Evolutionary conservation across 1,284 basidiomycete genomes (phyloP).

Genomic region (Ceratobasidium sp.): DNA sequence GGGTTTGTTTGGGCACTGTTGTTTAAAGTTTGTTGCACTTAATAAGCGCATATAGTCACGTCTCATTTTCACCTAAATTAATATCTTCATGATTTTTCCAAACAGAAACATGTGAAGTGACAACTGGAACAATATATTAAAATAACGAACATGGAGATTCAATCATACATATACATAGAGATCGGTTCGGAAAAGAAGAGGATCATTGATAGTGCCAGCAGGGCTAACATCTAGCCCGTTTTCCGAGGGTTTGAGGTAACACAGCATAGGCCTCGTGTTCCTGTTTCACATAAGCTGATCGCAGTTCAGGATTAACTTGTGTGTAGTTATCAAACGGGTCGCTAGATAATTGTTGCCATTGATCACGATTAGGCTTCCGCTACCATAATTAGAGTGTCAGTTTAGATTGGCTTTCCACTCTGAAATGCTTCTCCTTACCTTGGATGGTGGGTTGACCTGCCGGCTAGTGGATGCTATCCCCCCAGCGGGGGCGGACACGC

Average conservation of each 20-base stretch:
- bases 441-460: background rate
- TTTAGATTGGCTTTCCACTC: too few relatives aligned
- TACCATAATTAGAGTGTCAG: background rate
- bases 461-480: background rate
- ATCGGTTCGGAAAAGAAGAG: background rate
- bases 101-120: background rate
- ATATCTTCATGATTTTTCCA: background rate
- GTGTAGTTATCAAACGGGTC: background rate
- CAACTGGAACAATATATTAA: background rate
- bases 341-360: background rate
- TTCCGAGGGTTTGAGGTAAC: background rate
- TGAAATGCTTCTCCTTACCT: background rate
- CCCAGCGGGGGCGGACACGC: background rate
- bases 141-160: background rate
- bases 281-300: background rate
- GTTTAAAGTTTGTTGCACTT: background rate
- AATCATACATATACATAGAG: background rate
- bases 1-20: slow-evolving; percentile 15
- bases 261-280: background rate
- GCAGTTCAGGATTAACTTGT: background rate
- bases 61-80: slow-evolving; percentile 3
- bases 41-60: slow-evolving; percentile 20
- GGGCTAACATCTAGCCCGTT: background rate
- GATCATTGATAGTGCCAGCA: slow-evolving; percentile 29
- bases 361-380: background rate